Conservation (phyloP, 768 basidiomycete species). For the Serendipita indica region DNA sequence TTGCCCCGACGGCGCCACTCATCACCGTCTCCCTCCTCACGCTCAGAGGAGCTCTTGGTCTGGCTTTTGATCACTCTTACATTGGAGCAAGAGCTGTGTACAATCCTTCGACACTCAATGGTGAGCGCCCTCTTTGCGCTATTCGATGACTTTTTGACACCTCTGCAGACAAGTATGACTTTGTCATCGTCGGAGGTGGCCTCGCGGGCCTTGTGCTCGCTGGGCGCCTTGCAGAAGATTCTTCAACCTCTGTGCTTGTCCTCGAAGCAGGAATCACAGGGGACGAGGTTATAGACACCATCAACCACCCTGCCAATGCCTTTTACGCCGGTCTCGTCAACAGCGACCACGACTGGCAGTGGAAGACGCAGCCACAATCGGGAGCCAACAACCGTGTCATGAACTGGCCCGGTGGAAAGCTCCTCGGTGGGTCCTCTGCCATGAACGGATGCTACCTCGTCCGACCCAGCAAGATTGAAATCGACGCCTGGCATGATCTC, state of each 20-base stretch:
- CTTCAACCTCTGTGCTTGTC: slow-evolving; percentile 26
- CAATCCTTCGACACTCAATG: not conserved
- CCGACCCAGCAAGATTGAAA: slow-evolving; percentile 34
- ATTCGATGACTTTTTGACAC: not conserved
- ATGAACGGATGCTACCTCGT: slow-evolving; percentile 57
- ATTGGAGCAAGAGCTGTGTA: slow-evolving; percentile 12
- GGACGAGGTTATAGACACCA: slow-evolving; percentile 23
- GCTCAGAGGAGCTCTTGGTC: not conserved
- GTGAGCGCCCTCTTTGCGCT: not conserved
- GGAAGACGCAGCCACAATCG: slow-evolving; percentile 34
- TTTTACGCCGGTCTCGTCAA: slow-evolving; percentile 38
- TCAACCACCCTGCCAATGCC: slow-evolving; percentile 34
- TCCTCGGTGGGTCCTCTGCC: slow-evolving; percentile 53
- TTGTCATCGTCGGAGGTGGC: slow-evolving; percentile 37
- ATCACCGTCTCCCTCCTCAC: too few relatives aligned
- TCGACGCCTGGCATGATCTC: slow-evolving; percentile 33
- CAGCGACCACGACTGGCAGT: slow-evolving; percentile 40
- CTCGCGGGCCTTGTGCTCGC: slow-evolving; percentile 33
- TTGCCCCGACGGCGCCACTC: not conserved
- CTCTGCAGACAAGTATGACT: slow-evolving; percentile 33
- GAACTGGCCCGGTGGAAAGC: slow-evolving; percentile 49
- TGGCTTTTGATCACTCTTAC: not conserved
- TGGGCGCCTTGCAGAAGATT: slow-evolving; percentile 29
- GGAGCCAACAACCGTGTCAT: slow-evolving; percentile 30
- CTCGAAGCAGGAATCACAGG: slow-evolving; percentile 34